Conservation (phyloP, 148 eudicot species). For the Dianthus caryophyllus region DNA sequence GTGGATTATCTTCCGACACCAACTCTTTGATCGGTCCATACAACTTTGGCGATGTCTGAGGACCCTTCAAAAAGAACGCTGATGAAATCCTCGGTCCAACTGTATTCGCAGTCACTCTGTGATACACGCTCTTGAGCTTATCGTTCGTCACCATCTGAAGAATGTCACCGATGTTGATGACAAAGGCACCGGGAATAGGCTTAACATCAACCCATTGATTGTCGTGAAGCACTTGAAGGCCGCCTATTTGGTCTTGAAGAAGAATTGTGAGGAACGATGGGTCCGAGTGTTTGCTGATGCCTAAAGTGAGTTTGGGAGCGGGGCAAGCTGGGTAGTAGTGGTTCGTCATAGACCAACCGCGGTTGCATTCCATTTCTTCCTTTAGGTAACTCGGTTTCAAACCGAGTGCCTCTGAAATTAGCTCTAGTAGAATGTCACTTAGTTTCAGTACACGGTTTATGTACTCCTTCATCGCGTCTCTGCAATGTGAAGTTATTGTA, state of each 20-base stretch:
- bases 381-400: conserved; percentile 32
- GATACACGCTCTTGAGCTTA: conserved; percentile 31
- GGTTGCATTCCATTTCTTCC: conserved; percentile 26
- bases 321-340: conserved; percentile 49
- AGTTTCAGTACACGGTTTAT: conserved; percentile 32
- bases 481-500: no score
- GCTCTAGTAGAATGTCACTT: conserved; percentile 31
- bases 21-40: conserved; percentile 45
- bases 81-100: conserved; percentile 42
- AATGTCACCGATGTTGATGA: conserved; percentile 21
- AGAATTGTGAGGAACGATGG: conserved; percentile 22
- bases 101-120: conserved; percentile 29
- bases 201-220: conserved; percentile 28
- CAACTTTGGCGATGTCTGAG: neutral
- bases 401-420: conserved; percentile 49
- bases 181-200: conserved; percentile 17
- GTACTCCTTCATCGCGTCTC: conserved; percentile 36
- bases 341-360: conserved; percentile 27
- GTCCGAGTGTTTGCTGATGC: conserved; percentile 18
- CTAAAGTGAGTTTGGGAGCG: conserved; percentile 17
- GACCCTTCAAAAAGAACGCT: conserved; percentile 29
- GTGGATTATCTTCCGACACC: conserved; percentile 35
- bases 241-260: conserved; percentile 29
- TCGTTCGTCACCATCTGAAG: conserved; percentile 33
- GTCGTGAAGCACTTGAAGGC: conserved; percentile 22